Evolutionary conservation across 352 stramenopile genomes (phyloP).

Genomic region (Pythium myriotylum): DNA sequence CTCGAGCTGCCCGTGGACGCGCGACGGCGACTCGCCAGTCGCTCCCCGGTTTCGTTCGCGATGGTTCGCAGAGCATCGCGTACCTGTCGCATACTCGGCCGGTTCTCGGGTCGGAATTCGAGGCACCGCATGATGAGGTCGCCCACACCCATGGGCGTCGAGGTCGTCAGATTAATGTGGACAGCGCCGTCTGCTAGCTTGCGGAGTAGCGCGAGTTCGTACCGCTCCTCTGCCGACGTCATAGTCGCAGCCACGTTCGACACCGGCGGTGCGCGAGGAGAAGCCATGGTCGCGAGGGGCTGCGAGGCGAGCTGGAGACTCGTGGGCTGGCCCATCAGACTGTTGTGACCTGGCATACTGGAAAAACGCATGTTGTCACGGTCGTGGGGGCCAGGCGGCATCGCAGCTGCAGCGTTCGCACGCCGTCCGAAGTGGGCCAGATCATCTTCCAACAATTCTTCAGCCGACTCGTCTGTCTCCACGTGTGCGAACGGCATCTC

Average conservation of each 20-base stretch:
- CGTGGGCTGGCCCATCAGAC: conserved; percentile 9
- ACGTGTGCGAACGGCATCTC: conserved; percentile 19
- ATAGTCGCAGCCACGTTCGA: conserved; percentile 2
- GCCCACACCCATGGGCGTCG: conserved; percentile 11
- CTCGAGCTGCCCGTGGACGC: conserved; percentile 8
- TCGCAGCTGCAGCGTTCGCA: not conserved
- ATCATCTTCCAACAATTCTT: conserved; percentile 8
- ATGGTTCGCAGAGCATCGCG: conserved; percentile 11
- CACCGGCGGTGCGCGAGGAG: not conserved
- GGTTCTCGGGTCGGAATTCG: conserved; percentile 2
- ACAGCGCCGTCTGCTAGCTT: conserved; percentile 6
- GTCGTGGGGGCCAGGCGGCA: conserved; percentile 2
- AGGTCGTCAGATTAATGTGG: conserved; percentile 2
- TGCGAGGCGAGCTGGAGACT: not conserved
- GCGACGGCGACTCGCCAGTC: not conserved
- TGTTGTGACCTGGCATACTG: conserved; percentile 17
- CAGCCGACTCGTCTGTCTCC: not conserved
- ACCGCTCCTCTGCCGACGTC: conserved; percentile 4
- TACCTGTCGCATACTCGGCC: conserved; percentile 12
- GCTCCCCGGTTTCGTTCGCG: not conserved
- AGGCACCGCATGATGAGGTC: conserved; percentile 25
- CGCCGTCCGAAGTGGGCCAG: not conserved
- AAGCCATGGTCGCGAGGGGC: not conserved
- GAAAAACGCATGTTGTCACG: conserved; percentile 10
- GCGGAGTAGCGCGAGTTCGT: conserved; percentile 15